Evolutionary conservation across 2,329 filamentous ascomycete species (phyloP).

Genomic region (Penicillium palitans): DNA sequence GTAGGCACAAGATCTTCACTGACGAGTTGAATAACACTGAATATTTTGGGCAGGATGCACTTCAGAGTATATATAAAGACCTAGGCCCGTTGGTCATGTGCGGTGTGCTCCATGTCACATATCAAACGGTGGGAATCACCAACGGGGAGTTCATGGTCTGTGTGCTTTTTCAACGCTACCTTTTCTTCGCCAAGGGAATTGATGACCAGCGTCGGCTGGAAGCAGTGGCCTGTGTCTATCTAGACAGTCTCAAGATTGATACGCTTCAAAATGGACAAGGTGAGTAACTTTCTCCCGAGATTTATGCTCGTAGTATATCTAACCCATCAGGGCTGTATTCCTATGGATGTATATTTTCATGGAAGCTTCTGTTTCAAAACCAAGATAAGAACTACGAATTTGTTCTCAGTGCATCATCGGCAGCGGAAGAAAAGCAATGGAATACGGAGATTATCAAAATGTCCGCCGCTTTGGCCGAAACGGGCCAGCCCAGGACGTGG

Average conservation of each 20-base stretch:
- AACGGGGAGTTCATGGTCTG: constrained; percentile 82
- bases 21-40: neutral
- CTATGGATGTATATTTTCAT: constrained; percentile 80
- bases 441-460: constrained; percentile 62
- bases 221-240: constrained; percentile 70
- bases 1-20: constrained; percentile 48
- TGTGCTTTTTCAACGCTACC: constrained; percentile 75
- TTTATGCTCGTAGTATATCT: neutral
- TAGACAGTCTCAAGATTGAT: constrained; percentile 47
- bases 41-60: constrained; percentile 23
- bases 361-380: constrained; percentile 85
- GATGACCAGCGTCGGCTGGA: constrained; percentile 68
- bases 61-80: constrained; percentile 66
- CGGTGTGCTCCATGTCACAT: constrained; percentile 79
- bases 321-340: constrained; percentile 71
- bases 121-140: constrained; percentile 68
- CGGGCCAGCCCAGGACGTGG: constrained; percentile 47
- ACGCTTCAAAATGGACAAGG: constrained; percentile 38
- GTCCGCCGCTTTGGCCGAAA: constrained; percentile 52
- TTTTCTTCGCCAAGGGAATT: constrained; percentile 71
- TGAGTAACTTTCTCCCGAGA: constrained; percentile 25
- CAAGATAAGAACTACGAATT: constrained; percentile 77
- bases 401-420: constrained; percentile 81
- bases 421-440: constrained; percentile 79
- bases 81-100: constrained; percentile 81